Base-by-base conservation (phyloP, 768 basidiomycete species). In the Mycena maculata region DNA sequence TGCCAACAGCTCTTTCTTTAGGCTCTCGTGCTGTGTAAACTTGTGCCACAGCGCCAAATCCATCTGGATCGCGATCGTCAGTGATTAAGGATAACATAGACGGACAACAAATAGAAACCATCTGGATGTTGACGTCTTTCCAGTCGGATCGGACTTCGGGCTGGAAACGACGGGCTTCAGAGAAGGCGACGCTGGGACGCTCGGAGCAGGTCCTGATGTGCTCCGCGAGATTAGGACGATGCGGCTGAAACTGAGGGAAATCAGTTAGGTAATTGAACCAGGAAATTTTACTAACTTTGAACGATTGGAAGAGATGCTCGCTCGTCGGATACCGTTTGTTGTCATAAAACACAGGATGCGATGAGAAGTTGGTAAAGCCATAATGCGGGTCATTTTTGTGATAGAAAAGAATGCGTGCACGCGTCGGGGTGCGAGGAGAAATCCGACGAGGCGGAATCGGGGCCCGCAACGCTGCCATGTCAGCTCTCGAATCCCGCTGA, bases 301-400 rank as follows among this genome's bases (percentile, higher is more conserved):
- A 85, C 3, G 91, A 88, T 70, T 92, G 91, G 72, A 91, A 92
- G 13, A 92, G 83, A 76, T 92, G 92, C 74, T 92, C 92, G 73
- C 90, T 90, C 0, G 91, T 93, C 1, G 91, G 90, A 73, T 92
- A 93, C 59, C 77, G 81, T 73, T 87, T 89, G 42, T 87, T 87
- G 33, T 87, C 83, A 74, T 90, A 89, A 12, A 80, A 71, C 12
- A 93, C 86, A 47, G 86, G 81, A 75, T 92, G 90, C 0, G 86
- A 75, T 12, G 92, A 92, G 75, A 92, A 92, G 75, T 91, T 91
- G 44, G 90, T 91, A 72, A 92, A 91, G 9, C 88, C 90, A 66
- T 91, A 90, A 73, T 90, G 82, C 13, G 89, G 88, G 47, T 85
- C 80, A 15, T 85, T 79, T 72, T 87, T 91, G 70, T 90, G 83